A percentile compares a stretch with the other conserved stretches of the same genome.
Conservation (phyloP, 2,329 filamentous ascomycete species). For the Aspergillus fischeri region DNA sequence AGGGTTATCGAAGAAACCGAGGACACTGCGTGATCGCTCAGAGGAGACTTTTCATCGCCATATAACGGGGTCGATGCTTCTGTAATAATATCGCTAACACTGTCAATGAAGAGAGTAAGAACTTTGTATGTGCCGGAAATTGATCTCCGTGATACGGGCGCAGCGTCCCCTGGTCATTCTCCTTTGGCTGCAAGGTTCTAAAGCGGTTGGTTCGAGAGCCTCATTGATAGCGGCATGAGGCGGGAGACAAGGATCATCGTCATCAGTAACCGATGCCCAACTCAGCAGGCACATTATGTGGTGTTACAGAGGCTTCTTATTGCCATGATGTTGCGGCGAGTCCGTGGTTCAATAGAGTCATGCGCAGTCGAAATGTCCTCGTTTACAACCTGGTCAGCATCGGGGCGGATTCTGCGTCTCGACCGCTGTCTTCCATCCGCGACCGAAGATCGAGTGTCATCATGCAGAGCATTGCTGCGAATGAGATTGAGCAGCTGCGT, state of each 20-base stretch:
- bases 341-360: not conserved
- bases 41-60: too few relatives aligned
- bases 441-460: constrained; percentile 18
- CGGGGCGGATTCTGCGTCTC: not conserved
- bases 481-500: constrained; percentile 19
- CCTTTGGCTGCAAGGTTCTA: not conserved
- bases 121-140: not conserved
- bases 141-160: not conserved
- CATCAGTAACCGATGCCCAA: constrained; percentile 30
- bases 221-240: constrained; percentile 17
- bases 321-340: not conserved
- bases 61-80: too few relatives aligned
- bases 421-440: not conserved
- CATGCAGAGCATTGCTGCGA: constrained; percentile 20
- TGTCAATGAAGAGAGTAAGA: not conserved
- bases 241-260: constrained; percentile 29
- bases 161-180: too few relatives aligned
- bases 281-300: constrained; percentile 14
- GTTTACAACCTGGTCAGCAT: not conserved
- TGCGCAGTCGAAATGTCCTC: not conserved
- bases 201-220: not conserved
- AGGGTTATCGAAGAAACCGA: too few relatives aligned
- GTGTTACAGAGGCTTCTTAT: constrained; percentile 10
- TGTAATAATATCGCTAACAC: not conserved
- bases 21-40: too few relatives aligned